These are phyloP conservation scores for Teratosphaeriaceae sp. DNA, from an alignment of 2,329 filamentous ascomycete species.

Conservation along the genomic window DNA sequence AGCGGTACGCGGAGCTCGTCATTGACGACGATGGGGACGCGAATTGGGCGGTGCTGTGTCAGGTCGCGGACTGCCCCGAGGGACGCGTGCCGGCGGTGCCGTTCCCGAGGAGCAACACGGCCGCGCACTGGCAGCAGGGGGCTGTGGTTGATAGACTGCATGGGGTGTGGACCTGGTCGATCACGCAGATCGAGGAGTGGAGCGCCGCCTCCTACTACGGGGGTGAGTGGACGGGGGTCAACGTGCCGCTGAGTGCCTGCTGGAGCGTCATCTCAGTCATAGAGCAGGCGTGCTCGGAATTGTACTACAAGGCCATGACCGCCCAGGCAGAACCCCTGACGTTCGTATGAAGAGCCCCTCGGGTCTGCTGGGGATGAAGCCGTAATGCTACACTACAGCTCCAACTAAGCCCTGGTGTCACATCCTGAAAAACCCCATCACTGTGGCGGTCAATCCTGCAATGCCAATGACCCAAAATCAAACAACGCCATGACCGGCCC, in stretches of 20 bases:
- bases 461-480: too few species aligned
- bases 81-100: constrained; percentile 8
- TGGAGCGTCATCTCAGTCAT: constrained; percentile 20
- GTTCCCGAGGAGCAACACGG: constrained; percentile 21
- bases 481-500: neutral
- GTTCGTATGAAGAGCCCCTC: constrained; percentile 1
- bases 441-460: too few species aligned
- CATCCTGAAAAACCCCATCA: neutral
- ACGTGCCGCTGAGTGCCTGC: constrained; percentile 12
- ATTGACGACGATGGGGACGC: constrained; percentile 16
- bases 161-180: constrained; percentile 21
- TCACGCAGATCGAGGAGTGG: constrained; percentile 23
- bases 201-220: constrained; percentile 18
- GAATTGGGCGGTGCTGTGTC: constrained; percentile 15
- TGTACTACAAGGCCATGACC: constrained; percentile 16
- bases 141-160: constrained; percentile 15
- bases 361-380: too few species aligned
- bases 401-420: too few species aligned
- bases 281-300: constrained; percentile 21
- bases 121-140: constrained; percentile 21
- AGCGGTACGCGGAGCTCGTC: constrained; percentile 13
- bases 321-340: constrained; percentile 3
- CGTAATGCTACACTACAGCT: too few species aligned
- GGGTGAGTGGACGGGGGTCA: constrained; percentile 12
- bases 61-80: constrained; percentile 10